Evolutionary conservation across 768 basidiomycete genomes (phyloP).

Genomic region (Serendipita sp.): DNA sequence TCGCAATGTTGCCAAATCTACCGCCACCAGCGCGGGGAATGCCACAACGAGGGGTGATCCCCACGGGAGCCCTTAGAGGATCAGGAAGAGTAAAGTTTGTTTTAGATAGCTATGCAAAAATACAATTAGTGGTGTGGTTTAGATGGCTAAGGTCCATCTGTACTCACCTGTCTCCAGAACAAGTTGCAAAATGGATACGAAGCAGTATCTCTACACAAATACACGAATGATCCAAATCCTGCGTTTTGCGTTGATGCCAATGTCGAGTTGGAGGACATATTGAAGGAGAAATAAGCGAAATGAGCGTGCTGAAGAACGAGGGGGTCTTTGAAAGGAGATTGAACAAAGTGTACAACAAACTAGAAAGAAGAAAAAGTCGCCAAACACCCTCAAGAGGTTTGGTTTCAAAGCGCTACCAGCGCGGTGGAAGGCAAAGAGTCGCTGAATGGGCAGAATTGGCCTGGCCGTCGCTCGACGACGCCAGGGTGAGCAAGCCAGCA

Average conservation of each 20-base stretch:
- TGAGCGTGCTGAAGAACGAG: not conserved
- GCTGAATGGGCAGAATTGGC: too few relatives aligned
- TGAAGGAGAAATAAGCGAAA: not conserved
- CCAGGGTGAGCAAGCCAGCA: too few relatives aligned
- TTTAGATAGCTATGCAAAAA: constrained; percentile 11
- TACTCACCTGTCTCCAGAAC: constrained; percentile 67
- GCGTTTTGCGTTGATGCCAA: not conserved
- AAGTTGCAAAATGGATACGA: constrained; percentile 90
- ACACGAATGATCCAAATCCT: constrained; percentile 54
- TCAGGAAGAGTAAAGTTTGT: constrained; percentile 22
- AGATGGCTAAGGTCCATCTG: constrained; percentile 11
- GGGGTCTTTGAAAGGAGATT: not conserved
- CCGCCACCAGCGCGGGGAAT: constrained; percentile 41
- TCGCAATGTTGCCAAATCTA: constrained; percentile 63
- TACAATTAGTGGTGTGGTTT: constrained; percentile 12
- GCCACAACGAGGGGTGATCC: constrained; percentile 66
- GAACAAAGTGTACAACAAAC: not conserved
- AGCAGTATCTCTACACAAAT: constrained; percentile 49
- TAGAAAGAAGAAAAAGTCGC: not conserved
- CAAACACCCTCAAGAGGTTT: not conserved
- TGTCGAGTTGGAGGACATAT: not conserved
- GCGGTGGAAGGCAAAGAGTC: not conserved
- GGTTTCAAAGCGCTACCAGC: not conserved
- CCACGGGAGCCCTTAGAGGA: constrained; percentile 52
- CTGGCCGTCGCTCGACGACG: too few relatives aligned